Evolutionary conservation across 2,329 filamentous ascomycete species (phyloP).

Genomic region (Pseudogymnoascus sp.): DNA sequence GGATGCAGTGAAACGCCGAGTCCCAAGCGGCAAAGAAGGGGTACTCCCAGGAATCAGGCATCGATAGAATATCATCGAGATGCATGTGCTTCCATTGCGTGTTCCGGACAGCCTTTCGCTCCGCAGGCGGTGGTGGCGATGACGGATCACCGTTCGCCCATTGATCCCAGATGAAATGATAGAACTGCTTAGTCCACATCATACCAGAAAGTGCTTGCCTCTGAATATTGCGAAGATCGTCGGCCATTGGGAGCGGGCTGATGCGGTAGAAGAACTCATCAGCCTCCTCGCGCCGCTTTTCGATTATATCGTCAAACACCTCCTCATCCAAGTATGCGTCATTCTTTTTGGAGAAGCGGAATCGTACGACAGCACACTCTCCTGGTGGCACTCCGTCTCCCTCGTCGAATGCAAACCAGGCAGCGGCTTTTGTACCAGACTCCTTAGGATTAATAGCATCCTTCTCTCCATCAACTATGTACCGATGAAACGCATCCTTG

Average conservation of each 20-base stretch:
- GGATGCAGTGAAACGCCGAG: slow-evolving; percentile 93
- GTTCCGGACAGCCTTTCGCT: slow-evolving; percentile 75
- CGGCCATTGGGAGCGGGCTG: slow-evolving; percentile 85
- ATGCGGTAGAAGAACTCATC: slow-evolving; percentile 94
- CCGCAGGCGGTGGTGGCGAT: slow-evolving; percentile 76
- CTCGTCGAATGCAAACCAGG: slow-evolving; percentile 89
- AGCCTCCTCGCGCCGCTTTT: slow-evolving; percentile 77
- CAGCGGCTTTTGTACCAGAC: slow-evolving; percentile 78
- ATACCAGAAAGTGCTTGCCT: slow-evolving; percentile 90
- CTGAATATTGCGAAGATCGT: slow-evolving; percentile 91
- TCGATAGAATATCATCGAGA: slow-evolving; percentile 88
- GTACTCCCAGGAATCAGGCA: slow-evolving; percentile 99
- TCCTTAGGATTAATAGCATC: slow-evolving; percentile 71
- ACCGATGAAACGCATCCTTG: slow-evolving; percentile 89
- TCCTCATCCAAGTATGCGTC: slow-evolving; percentile 85
- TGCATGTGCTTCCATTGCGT: slow-evolving; percentile 90
- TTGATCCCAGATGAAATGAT: slow-evolving; percentile 94
- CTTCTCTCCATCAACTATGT: slow-evolving; percentile 76
- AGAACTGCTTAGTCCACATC: slow-evolving; percentile 98
- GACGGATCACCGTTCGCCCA: slow-evolving; percentile 92
- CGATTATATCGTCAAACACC: slow-evolving; percentile 81
- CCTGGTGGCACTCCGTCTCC: slow-evolving; percentile 79
- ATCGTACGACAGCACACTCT: slow-evolving; percentile 90
- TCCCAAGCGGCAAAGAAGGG: slow-evolving; percentile 98
- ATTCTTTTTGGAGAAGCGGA: slow-evolving; percentile 70